Percentiles rank a stretch among this genome's conserved stretches.
These are phyloP conservation scores for Citrus medica DNA, from an alignment of 345 rosid genomes.

Conservation along the genomic window DNA sequence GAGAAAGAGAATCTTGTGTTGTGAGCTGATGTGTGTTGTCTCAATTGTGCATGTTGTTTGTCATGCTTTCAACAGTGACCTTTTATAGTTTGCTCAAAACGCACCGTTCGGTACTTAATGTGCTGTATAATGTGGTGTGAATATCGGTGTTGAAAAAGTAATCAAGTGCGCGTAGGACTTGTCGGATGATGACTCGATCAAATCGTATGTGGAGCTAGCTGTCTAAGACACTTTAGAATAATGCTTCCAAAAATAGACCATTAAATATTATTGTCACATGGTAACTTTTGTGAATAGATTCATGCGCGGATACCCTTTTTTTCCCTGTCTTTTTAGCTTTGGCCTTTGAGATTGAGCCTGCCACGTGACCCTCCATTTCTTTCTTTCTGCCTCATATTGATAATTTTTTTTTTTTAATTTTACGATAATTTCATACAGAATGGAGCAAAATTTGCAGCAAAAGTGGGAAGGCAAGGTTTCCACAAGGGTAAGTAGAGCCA, in stretches of 20 bases:
- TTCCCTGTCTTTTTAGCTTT: not conserved
- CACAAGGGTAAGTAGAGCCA: constrained; percentile 26
- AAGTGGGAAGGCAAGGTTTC: constrained; percentile 54
- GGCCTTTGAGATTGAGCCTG: not conserved
- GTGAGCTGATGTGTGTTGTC: too few relatives aligned
- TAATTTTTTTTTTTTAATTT: not conserved
- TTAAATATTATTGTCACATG: not conserved
- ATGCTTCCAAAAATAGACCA: not conserved
- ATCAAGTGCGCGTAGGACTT: too few relatives aligned
- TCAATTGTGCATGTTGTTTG: too few relatives aligned
- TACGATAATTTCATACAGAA: not conserved
- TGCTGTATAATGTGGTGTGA: too few relatives aligned
- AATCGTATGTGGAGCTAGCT: too few relatives aligned
- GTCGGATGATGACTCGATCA: too few relatives aligned
- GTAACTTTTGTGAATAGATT: not conserved
- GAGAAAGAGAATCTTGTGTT: too few relatives aligned
- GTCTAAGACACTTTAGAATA: not conserved
- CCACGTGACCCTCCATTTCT: not conserved
- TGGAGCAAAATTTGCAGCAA: constrained; percentile 20
- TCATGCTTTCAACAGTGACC: too few relatives aligned
- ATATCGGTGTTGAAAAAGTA: too few relatives aligned
- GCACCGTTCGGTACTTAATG: too few relatives aligned
- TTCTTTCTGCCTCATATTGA: not conserved
- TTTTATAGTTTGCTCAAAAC: too few relatives aligned
- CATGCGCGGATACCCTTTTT: not conserved